A percentile compares a stretch with the other conserved stretches of the same genome.
These are phyloP conservation scores for Phytophthora palmivora DNA, from an alignment of 352 stramenopile species.

Conservation along the genomic window DNA sequence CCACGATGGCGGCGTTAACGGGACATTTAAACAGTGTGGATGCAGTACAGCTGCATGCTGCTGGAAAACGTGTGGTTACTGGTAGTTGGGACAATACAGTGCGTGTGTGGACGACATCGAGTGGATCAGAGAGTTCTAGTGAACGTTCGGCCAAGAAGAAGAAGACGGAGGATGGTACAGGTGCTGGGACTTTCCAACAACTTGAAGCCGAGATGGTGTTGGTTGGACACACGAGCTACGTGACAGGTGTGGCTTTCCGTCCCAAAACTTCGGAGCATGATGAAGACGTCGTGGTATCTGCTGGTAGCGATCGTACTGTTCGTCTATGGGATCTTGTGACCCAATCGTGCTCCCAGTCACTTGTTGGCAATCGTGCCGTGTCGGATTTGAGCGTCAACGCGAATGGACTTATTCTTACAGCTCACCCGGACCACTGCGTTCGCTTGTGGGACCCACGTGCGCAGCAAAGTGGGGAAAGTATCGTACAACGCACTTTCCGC, in stretches of 20 bases:
- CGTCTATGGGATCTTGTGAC: conserved; percentile 83
- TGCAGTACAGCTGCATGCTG: conserved; percentile 47
- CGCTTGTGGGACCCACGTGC: conserved; percentile 85
- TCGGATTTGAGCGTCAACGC: conserved; percentile 75
- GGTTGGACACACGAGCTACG: conserved; percentile 78
- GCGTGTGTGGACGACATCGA: conserved; percentile 64
- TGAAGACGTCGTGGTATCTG: conserved; percentile 64
- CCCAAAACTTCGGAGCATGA: conserved; percentile 50
- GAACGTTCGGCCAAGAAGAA: conserved; percentile 74
- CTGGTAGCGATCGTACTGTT: conserved; percentile 73
- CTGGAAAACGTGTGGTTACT: conserved; percentile 56
- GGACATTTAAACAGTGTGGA: conserved; percentile 89
- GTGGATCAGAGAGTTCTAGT: conserved; percentile 27
- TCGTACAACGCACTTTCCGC: conserved; percentile 83
- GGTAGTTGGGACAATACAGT: conserved; percentile 90
- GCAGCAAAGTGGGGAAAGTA: conserved; percentile 67
- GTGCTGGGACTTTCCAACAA: conserved; percentile 68
- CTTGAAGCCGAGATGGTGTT: conserved; percentile 79
- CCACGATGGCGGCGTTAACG: conserved; percentile 59
- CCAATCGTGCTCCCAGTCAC: conserved; percentile 74
- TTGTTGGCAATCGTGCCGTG: conserved; percentile 79
- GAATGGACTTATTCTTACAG: conserved; percentile 70
- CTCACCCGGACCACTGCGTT: conserved; percentile 82
- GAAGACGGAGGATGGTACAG: conserved; percentile 45
- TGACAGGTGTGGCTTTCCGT: conserved; percentile 78